These are phyloP conservation scores for Artemisia annua DNA, from an alignment of 129 eudicot genomes.

Conservation along the genomic window DNA sequence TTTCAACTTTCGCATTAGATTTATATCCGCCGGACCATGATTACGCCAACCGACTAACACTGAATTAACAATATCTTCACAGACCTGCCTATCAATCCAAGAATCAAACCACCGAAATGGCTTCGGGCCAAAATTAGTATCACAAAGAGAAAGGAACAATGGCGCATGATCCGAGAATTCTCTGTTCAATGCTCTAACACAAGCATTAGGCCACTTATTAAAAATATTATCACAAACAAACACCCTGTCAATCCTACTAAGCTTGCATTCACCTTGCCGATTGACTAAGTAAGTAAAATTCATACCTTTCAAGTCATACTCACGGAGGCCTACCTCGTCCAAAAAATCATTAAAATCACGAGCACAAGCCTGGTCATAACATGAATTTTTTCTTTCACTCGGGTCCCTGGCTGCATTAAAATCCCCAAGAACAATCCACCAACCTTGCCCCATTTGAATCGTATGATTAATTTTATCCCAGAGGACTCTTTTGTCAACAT, in stretches of 20 bases:
- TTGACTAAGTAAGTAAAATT: background rate
- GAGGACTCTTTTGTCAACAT: too few relatives aligned
- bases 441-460: background rate
- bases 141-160: background rate
- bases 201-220: background rate
- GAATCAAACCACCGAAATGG: background rate
- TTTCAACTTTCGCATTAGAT: too few relatives aligned
- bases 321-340: background rate
- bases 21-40: background rate
- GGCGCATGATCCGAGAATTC: background rate
- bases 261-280: background rate
- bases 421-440: background rate
- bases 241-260: background rate
- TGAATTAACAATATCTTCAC: background rate
- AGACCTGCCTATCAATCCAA: background rate
- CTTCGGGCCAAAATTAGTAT: background rate
- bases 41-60: background rate
- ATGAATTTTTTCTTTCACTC: too few relatives aligned
- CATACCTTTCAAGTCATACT: background rate
- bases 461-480: background rate
- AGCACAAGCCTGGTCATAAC: too few relatives aligned
- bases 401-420: too few relatives aligned
- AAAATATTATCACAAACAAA: background rate
- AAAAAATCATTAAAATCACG: too few relatives aligned
- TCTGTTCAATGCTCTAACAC: background rate